Evolutionary conservation across 2,329 filamentous ascomycete species (phyloP).

Genomic region (Paecilomyces fulvus): DNA sequence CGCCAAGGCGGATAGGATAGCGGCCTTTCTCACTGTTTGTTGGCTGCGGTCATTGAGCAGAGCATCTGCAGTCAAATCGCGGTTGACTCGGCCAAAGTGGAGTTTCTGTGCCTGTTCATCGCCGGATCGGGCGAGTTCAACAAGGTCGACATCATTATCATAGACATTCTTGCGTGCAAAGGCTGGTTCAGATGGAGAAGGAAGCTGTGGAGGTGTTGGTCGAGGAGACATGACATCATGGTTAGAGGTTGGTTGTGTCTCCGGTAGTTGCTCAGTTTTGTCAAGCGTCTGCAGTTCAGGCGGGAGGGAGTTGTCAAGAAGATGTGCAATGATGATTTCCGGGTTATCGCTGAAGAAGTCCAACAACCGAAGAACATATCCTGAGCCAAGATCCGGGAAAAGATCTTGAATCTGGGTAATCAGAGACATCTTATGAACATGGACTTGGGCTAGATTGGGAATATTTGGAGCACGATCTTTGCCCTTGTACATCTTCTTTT

Average conservation of each 20-base stretch:
- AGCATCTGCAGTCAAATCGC: slow-evolving; percentile 59
- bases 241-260: slow-evolving; percentile 41
- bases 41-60: slow-evolving; percentile 56
- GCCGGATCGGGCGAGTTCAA: slow-evolving; percentile 57
- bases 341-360: slow-evolving; percentile 70
- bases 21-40: slow-evolving; percentile 64
- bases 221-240: slow-evolving; percentile 50
- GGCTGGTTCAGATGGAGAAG: slow-evolving; percentile 33
- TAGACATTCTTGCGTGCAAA: slow-evolving; percentile 60
- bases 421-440: slow-evolving; percentile 74
- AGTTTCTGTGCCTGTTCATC: slow-evolving; percentile 44
- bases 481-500: slow-evolving; percentile 29
- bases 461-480: slow-evolving; percentile 26
- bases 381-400: slow-evolving; percentile 78
- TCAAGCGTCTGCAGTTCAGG: slow-evolving; percentile 57
- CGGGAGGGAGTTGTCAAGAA: slow-evolving; percentile 71
- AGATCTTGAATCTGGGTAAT: slow-evolving; percentile 89
- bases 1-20: slow-evolving; percentile 79
- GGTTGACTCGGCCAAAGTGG: slow-evolving; percentile 65
- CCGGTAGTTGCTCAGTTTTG: slow-evolving; percentile 47
- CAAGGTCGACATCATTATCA: slow-evolving; percentile 74
- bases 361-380: slow-evolving; percentile 69
- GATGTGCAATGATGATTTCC: slow-evolving; percentile 70
- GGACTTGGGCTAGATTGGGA: slow-evolving; percentile 43
- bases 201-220: slow-evolving; percentile 25